Evolutionary conservation across 805 yeast species (phyloP).

Genomic region (Huiozyma naganishii): DNA sequence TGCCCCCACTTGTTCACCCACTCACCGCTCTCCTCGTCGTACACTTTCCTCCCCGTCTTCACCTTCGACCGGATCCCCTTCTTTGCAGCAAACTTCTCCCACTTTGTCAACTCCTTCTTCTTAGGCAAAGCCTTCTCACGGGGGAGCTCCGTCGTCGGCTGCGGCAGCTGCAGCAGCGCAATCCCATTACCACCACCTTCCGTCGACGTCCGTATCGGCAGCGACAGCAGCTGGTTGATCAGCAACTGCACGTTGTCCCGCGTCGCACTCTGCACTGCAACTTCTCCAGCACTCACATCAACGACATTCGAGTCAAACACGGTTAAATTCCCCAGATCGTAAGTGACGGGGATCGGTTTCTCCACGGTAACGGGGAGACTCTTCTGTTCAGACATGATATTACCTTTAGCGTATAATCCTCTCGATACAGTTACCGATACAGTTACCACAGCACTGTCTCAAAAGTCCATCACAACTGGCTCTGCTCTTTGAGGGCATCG

Average conservation of each 20-base stretch:
- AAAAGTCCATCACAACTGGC: no score
- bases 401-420: neutral
- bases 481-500: no score
- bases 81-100: constrained; percentile 94
- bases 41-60: constrained; percentile 80
- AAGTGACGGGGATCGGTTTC: constrained; percentile 79
- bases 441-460: no score
- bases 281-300: constrained; percentile 46
- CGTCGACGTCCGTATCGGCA: constrained; percentile 82
- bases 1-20: constrained; percentile 99
- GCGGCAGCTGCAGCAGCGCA: constrained; percentile 79
- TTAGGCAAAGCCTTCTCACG: constrained; percentile 95
- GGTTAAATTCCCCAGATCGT: constrained; percentile 84
- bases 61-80: constrained; percentile 90
- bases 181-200: constrained; percentile 50
- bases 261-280: constrained; percentile 46
- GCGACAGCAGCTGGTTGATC: constrained; percentile 79
- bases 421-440: no score
- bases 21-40: constrained; percentile 78
- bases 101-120: constrained; percentile 82
- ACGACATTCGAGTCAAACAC: constrained; percentile 85
- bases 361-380: constrained; percentile 69
- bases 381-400: constrained; percentile 11
- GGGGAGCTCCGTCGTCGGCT: constrained; percentile 70
- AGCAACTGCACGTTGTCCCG: constrained; percentile 90